Evolutionary conservation across 1,284 basidiomycete genomes (phyloP), one percentile per base, ranked within the genome.

Genomic region (Leccinum brunneo-olivaceum): DNA sequence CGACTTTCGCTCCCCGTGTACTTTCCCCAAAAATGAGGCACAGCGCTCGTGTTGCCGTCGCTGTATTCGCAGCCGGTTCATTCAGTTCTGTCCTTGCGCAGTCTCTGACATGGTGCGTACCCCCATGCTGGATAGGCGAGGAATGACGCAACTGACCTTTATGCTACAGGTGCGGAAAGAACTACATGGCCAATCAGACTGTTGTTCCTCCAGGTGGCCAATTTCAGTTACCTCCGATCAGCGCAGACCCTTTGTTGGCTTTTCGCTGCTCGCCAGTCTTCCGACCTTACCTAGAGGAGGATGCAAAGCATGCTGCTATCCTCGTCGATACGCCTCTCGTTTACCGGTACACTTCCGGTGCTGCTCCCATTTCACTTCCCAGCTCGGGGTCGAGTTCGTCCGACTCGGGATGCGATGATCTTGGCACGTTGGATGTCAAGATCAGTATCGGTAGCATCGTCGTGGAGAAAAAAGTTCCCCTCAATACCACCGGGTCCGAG

Each of bases 191-290:
- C 6, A 69, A 67, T 23, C 62, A 69, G 34, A 67, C 75, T 0
- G 60, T 76, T 6, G 67, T 74, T n/a, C 69, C 72, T 6, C 80
- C 80, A 10, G 76, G 71, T 25, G 81, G 81, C 29, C 64, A 77
- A 49, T 85, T 86, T 52, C 69, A 74, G 4, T 53, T 71, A 2
- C 76, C 81, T 1, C 59, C 61, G 0, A 58, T 61, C 0, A 79
- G 77, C 1, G 48, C 59, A 0, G 61, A 57, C 1, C 74, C 81
- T n/a, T 70, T 84, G 4, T 66, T 87, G 10, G 76, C 81, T 0
- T 69, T 88, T 44, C 74, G 80, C 41, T 88, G 84, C 55, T 71
- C 73, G 2, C 83, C 81, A 14, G 76, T 71, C 2, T 74, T 84
- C 43, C 72, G 76, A 27, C 85, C 85, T 2, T 88, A 83, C 59